These are phyloP conservation scores for Hypoxylon sp. DNA, from an alignment of 2,329 filamentous ascomycete genomes.

Conservation along the genomic window DNA sequence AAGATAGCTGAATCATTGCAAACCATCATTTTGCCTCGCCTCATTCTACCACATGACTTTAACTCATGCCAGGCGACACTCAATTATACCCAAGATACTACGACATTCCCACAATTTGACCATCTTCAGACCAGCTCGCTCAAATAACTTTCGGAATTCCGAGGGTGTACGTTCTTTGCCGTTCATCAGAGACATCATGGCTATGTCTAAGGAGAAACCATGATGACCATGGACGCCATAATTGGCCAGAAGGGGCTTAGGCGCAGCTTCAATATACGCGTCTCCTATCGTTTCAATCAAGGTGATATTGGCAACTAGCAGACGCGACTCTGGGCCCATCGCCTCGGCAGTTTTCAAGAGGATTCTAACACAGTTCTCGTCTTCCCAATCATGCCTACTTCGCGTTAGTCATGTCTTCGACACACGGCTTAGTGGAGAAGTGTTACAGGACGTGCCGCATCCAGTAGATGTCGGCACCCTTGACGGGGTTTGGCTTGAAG, in stretches of 20 bases:
- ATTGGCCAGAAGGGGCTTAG: constrained; percentile 42
- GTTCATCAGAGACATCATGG: constrained; percentile 45
- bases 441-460: constrained; percentile 44
- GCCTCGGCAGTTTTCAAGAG: constrained; percentile 34
- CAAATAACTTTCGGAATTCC: constrained; percentile 42
- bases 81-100: constrained; percentile 43
- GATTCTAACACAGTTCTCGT: constrained; percentile 36
- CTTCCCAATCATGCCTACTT: constrained; percentile 43
- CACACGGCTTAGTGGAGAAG: not conserved
- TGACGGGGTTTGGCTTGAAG: constrained; percentile 50
- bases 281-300: constrained; percentile 43
- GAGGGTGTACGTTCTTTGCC: constrained; percentile 40
- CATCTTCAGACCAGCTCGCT: constrained; percentile 41
- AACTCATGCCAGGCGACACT: constrained; percentile 40
- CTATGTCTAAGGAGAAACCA: constrained; percentile 43
- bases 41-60: constrained; percentile 7
- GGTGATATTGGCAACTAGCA: constrained; percentile 44
- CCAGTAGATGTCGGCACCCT: constrained; percentile 51
- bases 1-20: constrained; percentile 3
- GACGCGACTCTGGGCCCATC: constrained; percentile 39
- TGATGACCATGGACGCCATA: constrained; percentile 42
- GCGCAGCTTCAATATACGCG: constrained; percentile 39
- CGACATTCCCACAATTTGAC: constrained; percentile 45
- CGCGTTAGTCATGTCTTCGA: constrained; percentile 26
- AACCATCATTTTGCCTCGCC: constrained; percentile 9